Evolutionary conservation across 1,139 yeast genomes (phyloP).

Genomic region (Geotrichum candidum): DNA sequence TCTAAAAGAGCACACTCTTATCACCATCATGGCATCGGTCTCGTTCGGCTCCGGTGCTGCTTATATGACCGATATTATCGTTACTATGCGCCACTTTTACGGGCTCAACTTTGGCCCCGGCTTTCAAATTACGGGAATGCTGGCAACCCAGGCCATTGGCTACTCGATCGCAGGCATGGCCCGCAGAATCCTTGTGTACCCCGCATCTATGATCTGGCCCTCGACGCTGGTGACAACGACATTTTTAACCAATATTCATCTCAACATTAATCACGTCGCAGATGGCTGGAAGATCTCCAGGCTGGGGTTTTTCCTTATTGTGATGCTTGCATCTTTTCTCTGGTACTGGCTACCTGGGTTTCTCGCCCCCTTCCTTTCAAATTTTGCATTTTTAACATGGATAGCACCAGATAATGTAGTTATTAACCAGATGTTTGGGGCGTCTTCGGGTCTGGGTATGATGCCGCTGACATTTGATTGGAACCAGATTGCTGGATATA

Average conservation of each 20-base stretch:
- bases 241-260: slow-evolving; percentile 55
- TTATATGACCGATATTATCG: slow-evolving; percentile 54
- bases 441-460: slow-evolving; percentile 54
- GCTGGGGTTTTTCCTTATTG: slow-evolving; percentile 42
- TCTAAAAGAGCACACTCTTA: slow-evolving; percentile 58
- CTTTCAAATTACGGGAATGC: slow-evolving; percentile 45
- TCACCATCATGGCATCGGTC: slow-evolving; percentile 56
- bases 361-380: slow-evolving; percentile 46
- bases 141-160: slow-evolving; percentile 58
- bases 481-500: slow-evolving; percentile 50
- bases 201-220: slow-evolving; percentile 67
- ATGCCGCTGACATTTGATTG: slow-evolving; percentile 58
- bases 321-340: slow-evolving; percentile 39
- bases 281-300: slow-evolving; percentile 52
- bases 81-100: slow-evolving; percentile 50
- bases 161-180: slow-evolving; percentile 59
- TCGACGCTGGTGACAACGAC: slow-evolving; percentile 41
- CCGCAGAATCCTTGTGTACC: slow-evolving; percentile 52
- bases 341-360: slow-evolving; percentile 58
- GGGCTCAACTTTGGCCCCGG: slow-evolving; percentile 47
- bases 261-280: slow-evolving; percentile 53
- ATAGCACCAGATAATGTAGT: slow-evolving; percentile 48
- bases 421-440: slow-evolving; percentile 58
- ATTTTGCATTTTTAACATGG: slow-evolving; percentile 53
- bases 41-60: slow-evolving; percentile 57